Conservation (phyloP, 2,329 filamentous ascomycete genomes). For the Phyllosticta citrichinensis region DNA sequence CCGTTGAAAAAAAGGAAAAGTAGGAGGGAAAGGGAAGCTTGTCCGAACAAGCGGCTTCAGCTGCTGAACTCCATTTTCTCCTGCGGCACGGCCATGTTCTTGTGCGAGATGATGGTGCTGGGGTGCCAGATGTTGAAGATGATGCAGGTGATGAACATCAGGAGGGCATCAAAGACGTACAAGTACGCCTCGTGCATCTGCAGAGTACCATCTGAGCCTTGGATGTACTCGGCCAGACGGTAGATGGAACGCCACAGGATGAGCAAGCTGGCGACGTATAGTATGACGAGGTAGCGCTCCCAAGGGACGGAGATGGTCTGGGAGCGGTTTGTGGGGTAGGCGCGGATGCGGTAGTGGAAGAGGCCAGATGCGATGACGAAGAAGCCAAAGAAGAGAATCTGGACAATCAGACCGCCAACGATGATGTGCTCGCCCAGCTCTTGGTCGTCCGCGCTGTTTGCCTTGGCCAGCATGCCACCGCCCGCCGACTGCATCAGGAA, state of each 20-base stretch:
- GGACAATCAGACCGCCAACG: slow-evolving; percentile 39
- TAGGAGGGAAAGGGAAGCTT: background rate
- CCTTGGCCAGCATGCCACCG: slow-evolving; percentile 6
- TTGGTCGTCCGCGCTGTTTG: background rate
- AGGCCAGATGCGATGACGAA: slow-evolving; percentile 32
- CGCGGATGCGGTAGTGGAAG: slow-evolving; percentile 19
- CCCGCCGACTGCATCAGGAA: slow-evolving; percentile 29
- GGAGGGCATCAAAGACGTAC: slow-evolving; percentile 38
- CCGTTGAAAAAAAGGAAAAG: background rate
- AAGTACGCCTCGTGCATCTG: slow-evolving; percentile 35
- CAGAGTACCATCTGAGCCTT: slow-evolving; percentile 37
- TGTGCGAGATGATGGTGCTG: slow-evolving; percentile 15
- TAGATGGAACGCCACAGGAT: slow-evolving; percentile 42
- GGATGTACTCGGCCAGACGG: slow-evolving; percentile 39
- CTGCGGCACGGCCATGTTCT: background rate
- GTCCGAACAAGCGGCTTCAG: background rate
- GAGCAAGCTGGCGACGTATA: slow-evolving; percentile 36
- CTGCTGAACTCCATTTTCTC: background rate
- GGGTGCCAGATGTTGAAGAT: slow-evolving; percentile 31
- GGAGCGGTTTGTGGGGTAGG: slow-evolving; percentile 13
- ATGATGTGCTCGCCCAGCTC: slow-evolving; percentile 33
- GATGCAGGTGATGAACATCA: slow-evolving; percentile 35
- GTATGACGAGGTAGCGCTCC: slow-evolving; percentile 28
- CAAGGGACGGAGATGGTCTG: slow-evolving; percentile 8
- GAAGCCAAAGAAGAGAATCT: slow-evolving; percentile 41